A percentile compares a stretch with the other conserved stretches of the same genome.
These are phyloP conservation scores for Paralagenidium karlingii DNA, from an alignment of 352 stramenopile genomes.

Conservation along the genomic window DNA sequence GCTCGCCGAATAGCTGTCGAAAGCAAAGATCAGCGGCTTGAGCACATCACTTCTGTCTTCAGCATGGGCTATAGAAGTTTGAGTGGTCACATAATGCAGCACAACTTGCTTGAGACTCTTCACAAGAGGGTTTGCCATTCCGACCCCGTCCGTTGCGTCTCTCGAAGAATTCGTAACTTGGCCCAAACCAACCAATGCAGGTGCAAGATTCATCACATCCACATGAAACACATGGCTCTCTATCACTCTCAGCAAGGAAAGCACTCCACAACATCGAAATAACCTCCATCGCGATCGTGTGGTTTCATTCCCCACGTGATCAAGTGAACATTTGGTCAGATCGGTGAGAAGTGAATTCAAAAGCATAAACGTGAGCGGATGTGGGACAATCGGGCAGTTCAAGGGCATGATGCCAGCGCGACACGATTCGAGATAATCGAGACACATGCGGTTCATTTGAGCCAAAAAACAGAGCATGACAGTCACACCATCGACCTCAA, in stretches of 20 bases:
- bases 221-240: conserved; percentile 81
- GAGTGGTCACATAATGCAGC: conserved; percentile 25
- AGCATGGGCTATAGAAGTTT: conserved; percentile 3
- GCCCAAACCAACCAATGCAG: conserved; percentile 73
- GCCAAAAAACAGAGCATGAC: conserved; percentile 39
- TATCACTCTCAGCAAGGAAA: conserved; percentile 55
- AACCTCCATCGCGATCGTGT: conserved; percentile 40
- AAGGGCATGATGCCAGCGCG: conserved; percentile 47
- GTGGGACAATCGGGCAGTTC: conserved; percentile 50
- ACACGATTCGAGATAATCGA: conserved; percentile 65
- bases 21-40: conserved; percentile 26
- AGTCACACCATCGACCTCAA: conserved; percentile 32
- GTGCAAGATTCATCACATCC: conserved; percentile 57
- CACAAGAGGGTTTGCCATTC: conserved; percentile 40
- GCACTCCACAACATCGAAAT: conserved; percentile 38
- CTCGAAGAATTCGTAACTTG: conserved; percentile 21
- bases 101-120: conserved; percentile 59
- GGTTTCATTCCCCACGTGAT: conserved; percentile 5
- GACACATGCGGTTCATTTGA: conserved; percentile 51
- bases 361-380: conserved; percentile 81
- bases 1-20: conserved; percentile 4
- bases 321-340: conserved; percentile 13
- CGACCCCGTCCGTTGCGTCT: conserved; percentile 7
- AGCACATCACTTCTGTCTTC: conserved; percentile 15
- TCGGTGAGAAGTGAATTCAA: conserved; percentile 71